phyloP scores from a whole-genome alignment of 179 eudicot genomes.

The Pouteria campechiana region DNA sequence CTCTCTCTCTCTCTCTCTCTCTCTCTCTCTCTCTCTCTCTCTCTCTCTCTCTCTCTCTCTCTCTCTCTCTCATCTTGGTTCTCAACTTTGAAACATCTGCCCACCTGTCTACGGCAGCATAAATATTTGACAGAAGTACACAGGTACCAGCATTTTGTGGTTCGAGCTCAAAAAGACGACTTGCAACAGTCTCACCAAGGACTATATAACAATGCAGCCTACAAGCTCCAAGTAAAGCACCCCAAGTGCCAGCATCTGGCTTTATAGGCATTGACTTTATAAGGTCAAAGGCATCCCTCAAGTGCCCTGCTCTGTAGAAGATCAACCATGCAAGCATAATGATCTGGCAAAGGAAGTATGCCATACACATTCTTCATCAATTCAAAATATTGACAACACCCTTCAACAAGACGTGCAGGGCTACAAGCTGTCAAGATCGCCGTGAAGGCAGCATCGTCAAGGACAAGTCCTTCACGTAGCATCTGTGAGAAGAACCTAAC shows the following conservation, averaged over 20 bases:
- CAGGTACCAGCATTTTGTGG: slow-evolving; percentile 52
- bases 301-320: slow-evolving; percentile 60
- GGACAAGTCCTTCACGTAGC: slow-evolving; percentile 12
- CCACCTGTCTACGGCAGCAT: slow-evolving; percentile 63
- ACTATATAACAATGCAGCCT: slow-evolving; percentile 46
- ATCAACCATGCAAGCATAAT: slow-evolving; percentile 77
- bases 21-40: no score
- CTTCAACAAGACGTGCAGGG: slow-evolving; percentile 61
- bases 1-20: no score
- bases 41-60: no score
- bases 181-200: slow-evolving; percentile 59
- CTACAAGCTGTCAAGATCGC: slow-evolving; percentile 40
- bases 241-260: slow-evolving; percentile 70
- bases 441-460: slow-evolving; percentile 13
- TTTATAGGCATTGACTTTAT: slow-evolving; percentile 39
- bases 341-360: slow-evolving; percentile 50
- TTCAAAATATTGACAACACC: slow-evolving; percentile 46
- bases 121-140: slow-evolving; percentile 53
- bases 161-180: slow-evolving; percentile 47
- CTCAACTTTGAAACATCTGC: slow-evolving; percentile 46
- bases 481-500: slow-evolving; percentile 9
- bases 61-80: slow-evolving; percentile 46
- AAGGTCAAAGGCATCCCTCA: slow-evolving; percentile 44
- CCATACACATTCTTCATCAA: slow-evolving; percentile 47
- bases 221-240: slow-evolving; percentile 56